A percentile compares a stretch with the other conserved stretches of the same genome.
Evolutionary conservation across 208 protist genomes (phyloP).

Genomic region (Leishmania tropica): DNA sequence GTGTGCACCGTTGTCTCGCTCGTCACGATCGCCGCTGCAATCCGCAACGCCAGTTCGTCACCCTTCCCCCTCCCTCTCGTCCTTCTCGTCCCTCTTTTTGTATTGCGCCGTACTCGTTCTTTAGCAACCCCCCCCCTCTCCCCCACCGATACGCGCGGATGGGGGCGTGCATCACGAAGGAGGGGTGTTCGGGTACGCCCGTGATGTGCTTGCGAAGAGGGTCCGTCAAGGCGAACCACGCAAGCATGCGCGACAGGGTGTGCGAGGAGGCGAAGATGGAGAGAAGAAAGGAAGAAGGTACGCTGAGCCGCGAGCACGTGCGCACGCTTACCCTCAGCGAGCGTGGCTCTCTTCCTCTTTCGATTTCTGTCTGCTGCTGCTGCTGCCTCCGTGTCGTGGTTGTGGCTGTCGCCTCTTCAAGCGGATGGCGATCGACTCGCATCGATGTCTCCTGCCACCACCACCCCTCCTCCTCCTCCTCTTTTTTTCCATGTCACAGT

Average conservation of each 20-base stretch:
- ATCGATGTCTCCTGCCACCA: background rate
- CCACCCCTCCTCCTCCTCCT: background rate
- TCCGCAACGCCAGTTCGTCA: too few species aligned
- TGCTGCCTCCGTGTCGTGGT: background rate
- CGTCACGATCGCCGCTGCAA: background rate
- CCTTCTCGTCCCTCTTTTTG: too few species aligned
- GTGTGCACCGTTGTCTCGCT: background rate
- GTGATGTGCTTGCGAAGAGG: background rate
- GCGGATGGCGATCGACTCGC: background rate
- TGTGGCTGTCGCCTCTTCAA: background rate
- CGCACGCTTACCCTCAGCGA: too few species aligned
- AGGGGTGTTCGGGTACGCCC: too few species aligned
- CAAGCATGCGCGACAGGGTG: background rate
- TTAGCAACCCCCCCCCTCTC: too few species aligned
- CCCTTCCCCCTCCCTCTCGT: too few species aligned
- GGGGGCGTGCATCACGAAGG: background rate
- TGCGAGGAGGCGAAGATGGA: background rate
- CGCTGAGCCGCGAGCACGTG: background rate
- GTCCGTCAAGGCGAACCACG: background rate
- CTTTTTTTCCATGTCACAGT: background rate
- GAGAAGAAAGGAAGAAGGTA: background rate
- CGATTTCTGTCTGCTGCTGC: too few species aligned
- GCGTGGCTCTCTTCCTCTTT: too few species aligned
- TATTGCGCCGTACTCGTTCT: too few species aligned
- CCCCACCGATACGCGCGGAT: too few species aligned